These are phyloP conservation scores for Xerocomus potaroensis DNA, from an alignment of 768 basidiomycete genomes.

Conservation along the genomic window DNA sequence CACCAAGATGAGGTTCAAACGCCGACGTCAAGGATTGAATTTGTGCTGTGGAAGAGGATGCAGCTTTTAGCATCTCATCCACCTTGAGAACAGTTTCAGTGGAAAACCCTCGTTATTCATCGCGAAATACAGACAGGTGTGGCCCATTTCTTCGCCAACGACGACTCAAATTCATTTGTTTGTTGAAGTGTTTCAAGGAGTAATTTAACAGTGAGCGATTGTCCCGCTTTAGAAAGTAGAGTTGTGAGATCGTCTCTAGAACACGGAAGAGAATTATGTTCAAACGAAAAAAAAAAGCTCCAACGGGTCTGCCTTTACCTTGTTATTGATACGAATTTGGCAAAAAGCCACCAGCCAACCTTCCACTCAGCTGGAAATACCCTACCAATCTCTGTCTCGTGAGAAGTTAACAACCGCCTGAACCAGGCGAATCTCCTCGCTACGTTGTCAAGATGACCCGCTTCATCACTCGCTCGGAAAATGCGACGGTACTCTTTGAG, in stretches of 20 bases:
- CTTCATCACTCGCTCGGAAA: slow-evolving; percentile 90
- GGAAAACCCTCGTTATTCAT: neutral
- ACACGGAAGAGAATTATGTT: neutral
- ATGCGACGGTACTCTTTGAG: slow-evolving; percentile 95
- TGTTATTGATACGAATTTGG: slow-evolving; percentile 89
- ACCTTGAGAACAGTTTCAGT: slow-evolving; percentile 39
- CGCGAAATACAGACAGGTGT: slow-evolving; percentile 51
- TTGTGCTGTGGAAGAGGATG: slow-evolving; percentile 48
- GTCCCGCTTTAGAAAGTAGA: slow-evolving; percentile 73
- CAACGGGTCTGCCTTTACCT: slow-evolving; percentile 42
- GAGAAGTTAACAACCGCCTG: slow-evolving; percentile 72
- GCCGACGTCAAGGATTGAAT: slow-evolving; percentile 74
- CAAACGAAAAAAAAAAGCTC: neutral
- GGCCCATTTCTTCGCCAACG: slow-evolving; percentile 78
- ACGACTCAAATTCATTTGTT: slow-evolving; percentile 82
- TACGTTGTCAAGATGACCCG: slow-evolving; percentile 94
- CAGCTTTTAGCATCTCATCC: slow-evolving; percentile 56
- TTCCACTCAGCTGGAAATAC: slow-evolving; percentile 87
- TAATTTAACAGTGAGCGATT: slow-evolving; percentile 67
- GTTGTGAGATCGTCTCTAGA: slow-evolving; percentile 78
- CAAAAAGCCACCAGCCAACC: slow-evolving; percentile 74
- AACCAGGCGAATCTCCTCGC: slow-evolving; percentile 96
- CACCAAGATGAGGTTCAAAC: slow-evolving; percentile 87
- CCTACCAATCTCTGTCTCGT: slow-evolving; percentile 82
- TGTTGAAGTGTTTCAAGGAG: slow-evolving; percentile 85